phyloP scores from a whole-genome alignment of 495 filamentous ascomycete genomes.

The Chaetomium fimeti region DNA sequence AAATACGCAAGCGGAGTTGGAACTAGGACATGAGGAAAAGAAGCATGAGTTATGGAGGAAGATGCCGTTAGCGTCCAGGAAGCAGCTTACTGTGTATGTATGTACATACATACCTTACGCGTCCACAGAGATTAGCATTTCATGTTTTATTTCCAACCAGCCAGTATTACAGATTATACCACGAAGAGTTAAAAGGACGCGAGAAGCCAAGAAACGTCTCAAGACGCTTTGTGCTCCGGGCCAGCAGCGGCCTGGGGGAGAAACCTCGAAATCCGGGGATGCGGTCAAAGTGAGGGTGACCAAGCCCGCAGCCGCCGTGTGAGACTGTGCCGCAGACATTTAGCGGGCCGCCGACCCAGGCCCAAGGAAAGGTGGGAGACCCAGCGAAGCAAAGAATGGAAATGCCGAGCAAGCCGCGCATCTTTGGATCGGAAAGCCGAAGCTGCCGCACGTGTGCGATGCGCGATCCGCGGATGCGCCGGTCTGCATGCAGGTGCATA shows the following conservation, averaged over 20 bases:
- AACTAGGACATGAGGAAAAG: background rate
- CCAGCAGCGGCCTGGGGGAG: background rate
- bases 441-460: background rate
- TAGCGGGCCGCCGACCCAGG: background rate
- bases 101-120: too few species aligned
- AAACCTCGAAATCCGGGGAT: background rate
- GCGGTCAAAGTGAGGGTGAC: background rate
- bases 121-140: too few species aligned
- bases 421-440: background rate
- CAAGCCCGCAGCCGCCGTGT: background rate
- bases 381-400: background rate
- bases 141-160: too few species aligned
- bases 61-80: background rate
- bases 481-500: background rate
- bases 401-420: background rate
- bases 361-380: background rate
- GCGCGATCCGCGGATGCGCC: background rate
- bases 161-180: too few species aligned
- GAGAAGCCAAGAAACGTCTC: background rate
- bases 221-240: background rate
- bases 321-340: constrained; percentile 5
- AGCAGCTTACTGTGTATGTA: too few species aligned
- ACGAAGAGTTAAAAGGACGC: background rate
- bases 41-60: background rate
- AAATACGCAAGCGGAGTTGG: background rate